Conservation (phyloP, 2,329 filamentous ascomycete genomes). For the Cladobotryum mycophilum region DNA sequence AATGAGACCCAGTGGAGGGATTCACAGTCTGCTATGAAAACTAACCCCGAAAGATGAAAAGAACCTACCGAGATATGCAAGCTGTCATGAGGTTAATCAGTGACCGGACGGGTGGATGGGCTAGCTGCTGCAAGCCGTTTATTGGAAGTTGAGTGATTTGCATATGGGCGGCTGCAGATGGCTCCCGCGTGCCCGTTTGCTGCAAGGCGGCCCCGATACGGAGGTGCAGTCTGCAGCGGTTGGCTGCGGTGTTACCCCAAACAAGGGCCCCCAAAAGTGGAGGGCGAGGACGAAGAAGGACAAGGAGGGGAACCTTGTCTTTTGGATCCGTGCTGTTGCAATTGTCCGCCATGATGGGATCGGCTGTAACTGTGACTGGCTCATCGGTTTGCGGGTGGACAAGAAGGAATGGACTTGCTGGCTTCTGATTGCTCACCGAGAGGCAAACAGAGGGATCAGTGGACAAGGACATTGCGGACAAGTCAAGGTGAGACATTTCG, state of each 20-base stretch:
- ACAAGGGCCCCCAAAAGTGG: not conserved
- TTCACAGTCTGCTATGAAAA: too few relatives aligned
- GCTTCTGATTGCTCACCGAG: too few relatives aligned
- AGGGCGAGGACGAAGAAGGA: not conserved
- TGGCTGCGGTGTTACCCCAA: not conserved
- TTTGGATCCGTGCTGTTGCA: not conserved
- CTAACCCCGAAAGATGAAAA: too few relatives aligned
- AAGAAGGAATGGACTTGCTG: too few relatives aligned
- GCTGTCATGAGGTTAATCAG: not conserved
- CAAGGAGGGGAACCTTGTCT: too few relatives aligned
- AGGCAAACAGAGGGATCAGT: too few relatives aligned
- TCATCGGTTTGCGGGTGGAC: too few relatives aligned
- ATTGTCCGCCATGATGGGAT: not conserved
- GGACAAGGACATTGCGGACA: too few relatives aligned
- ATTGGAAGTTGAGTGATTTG: not conserved
- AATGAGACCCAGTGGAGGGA: too few relatives aligned
- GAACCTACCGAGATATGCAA: not conserved
- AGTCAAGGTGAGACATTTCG: too few relatives aligned
- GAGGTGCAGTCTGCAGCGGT: not conserved
- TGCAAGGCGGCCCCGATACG: not conserved
- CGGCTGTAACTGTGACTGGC: too few relatives aligned
- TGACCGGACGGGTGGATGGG: not conserved
- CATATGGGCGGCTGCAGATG: not conserved
- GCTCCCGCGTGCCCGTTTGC: not conserved
- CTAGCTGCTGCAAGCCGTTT: not conserved